Conservation (phyloP, 176 grass and related monocot genomes). For the Oryza meyeriana region DNA sequence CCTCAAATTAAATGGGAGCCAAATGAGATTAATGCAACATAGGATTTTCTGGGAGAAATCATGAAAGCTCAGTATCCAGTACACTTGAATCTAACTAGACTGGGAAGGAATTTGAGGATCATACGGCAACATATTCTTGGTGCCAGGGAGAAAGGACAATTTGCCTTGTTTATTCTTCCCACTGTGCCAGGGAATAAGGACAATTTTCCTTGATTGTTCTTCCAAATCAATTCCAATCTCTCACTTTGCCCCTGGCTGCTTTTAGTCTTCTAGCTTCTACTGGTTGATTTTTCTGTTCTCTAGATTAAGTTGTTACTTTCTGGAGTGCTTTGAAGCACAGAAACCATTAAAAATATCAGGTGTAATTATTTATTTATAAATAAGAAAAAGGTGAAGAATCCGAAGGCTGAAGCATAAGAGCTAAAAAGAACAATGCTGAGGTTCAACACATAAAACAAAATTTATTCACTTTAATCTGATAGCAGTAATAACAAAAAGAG, state of each 20-base stretch:
- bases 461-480: background rate
- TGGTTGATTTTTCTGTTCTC: background rate
- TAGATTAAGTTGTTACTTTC: background rate
- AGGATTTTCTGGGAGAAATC: too few species aligned
- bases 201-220: background rate
- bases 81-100: too few species aligned
- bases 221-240: background rate
- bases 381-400: background rate
- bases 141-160: background rate
- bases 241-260: background rate
- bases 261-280: background rate
- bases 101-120: background rate
- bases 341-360: background rate
- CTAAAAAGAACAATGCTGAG: background rate
- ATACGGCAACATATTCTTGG: background rate
- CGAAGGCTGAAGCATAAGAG: background rate
- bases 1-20: too few species aligned
- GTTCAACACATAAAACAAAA: background rate
- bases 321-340: background rate
- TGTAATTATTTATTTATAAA: background rate
- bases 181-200: background rate
- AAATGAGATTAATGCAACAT: too few species aligned
- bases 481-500: background rate
- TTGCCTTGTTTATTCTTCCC: background rate
- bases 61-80: too few species aligned